Evolutionary conservation across 2,329 filamentous ascomycete genomes (phyloP), one percentile per base, ranked within the genome.

Genomic region (Trichophyton rubrum): DNA sequence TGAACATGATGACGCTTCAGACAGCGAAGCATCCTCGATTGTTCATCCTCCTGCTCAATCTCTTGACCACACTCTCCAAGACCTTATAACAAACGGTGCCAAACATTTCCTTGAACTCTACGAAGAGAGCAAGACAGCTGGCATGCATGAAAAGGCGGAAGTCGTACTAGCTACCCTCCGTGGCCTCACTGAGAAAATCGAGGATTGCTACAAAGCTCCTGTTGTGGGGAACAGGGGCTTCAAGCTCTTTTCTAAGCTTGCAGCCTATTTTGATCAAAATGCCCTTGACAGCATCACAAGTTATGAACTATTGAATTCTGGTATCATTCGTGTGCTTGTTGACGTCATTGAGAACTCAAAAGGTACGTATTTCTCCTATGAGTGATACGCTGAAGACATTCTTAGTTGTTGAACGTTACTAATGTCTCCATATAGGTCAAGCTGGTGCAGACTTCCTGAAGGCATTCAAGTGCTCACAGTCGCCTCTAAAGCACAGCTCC

Each of bases 231-330:
- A 70, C 6, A 65, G 82, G 45, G 89, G 88, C 9, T 77, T 80
- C 35, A 76, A 80, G 1, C 77, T 96, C 0, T 97, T 97, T 73
- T 78, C 80, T 35, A 83, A 81, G 58, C 77, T 99, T 61, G 89
- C 90, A 0, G 81, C 82, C 2, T 91, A 93, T 69, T 99, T 99
- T 67, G 87, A 95, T 68, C 85, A 87, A 0, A 89, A 96, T 73
- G 87, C 93, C 1, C 74, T 96, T 59, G 88, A 96, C 69, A 95
- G 90, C 70, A 91, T 96, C 59, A 99, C 93, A 0, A 99, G 93
- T 73, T 91, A 92, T 56, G 93, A 99, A 71, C 78, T 99, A 35
- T 82, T 97, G 59, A 90, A 89, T 33, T 97, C 93, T 1, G 89
- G 90, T 17, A 84, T 99, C 60, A 91, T 99, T 9, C 84, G 89